phyloP scores from a whole-genome alignment of 768 basidiomycete species.

The Hericium erinaceus region DNA sequence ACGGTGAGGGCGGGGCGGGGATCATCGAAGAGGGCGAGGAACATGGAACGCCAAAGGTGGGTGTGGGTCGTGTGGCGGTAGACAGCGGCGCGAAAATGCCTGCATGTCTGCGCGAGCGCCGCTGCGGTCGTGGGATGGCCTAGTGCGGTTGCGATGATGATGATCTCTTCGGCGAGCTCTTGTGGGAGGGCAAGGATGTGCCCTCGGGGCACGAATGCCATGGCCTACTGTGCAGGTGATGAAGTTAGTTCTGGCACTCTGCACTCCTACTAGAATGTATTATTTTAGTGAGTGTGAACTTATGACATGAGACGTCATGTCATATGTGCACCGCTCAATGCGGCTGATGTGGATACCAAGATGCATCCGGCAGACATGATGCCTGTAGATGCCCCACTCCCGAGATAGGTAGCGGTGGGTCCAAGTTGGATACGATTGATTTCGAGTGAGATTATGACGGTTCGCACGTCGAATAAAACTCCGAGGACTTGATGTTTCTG shows the following conservation, averaged over 20 bases:
- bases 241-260: neutral
- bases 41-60: slow-evolving; percentile 31
- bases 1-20: slow-evolving; percentile 11
- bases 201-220: neutral
- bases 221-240: neutral
- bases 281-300: no score
- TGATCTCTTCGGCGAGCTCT: slow-evolving; percentile 28
- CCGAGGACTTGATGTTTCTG: no score
- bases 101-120: slow-evolving; percentile 26
- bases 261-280: no score
- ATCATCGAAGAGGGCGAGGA: slow-evolving; percentile 29
- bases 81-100: slow-evolving; percentile 20
- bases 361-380: no score
- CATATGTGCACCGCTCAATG: no score
- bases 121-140: slow-evolving; percentile 21
- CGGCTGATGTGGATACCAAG: no score
- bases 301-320: no score
- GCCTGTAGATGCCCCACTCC: no score
- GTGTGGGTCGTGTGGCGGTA: slow-evolving; percentile 20
- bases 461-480: no score
- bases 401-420: no score
- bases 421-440: no score
- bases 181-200: slow-evolving; percentile 16
- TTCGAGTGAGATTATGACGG: no score
- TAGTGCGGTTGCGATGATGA: slow-evolving; percentile 18